Conservation (phyloP, 1,284 basidiomycete species). For the Fomitopsis schrenkii region DNA sequence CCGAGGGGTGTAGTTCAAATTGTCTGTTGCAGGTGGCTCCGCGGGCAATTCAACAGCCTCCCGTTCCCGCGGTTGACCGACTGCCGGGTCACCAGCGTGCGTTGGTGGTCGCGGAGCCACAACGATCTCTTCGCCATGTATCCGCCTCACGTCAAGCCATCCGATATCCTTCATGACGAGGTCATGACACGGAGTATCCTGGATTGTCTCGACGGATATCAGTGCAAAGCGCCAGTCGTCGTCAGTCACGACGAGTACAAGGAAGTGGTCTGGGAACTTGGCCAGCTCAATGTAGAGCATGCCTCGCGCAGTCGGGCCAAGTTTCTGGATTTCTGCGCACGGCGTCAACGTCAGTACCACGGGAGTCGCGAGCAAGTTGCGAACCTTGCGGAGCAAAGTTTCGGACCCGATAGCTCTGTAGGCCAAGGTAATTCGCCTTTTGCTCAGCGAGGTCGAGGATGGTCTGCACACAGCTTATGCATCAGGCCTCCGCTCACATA, state of each 20-base stretch:
- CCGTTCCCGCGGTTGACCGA: constrained; percentile 35
- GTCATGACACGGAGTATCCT: constrained; percentile 49
- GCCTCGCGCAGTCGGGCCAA: constrained; percentile 53
- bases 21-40: constrained; percentile 8
- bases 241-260: constrained; percentile 75
- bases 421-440: constrained; percentile 69
- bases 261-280: constrained; percentile 68
- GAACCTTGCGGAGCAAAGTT: constrained; percentile 62
- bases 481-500: not conserved
- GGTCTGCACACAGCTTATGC: constrained; percentile 40
- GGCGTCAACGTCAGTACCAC: not conserved
- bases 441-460: constrained; percentile 72
- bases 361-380: constrained; percentile 3
- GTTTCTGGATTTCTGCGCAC: constrained; percentile 52
- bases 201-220: constrained; percentile 52
- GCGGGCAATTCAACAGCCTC: constrained; percentile 19
- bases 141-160: constrained; percentile 67
- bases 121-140: constrained; percentile 41
- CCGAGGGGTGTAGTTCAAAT: constrained; percentile 16
- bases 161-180: constrained; percentile 72
- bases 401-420: constrained; percentile 65
- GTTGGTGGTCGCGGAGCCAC: constrained; percentile 10
- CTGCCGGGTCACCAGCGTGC: constrained; percentile 1
- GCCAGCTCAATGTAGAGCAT: constrained; percentile 67
- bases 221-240: constrained; percentile 74